Base-by-base conservation (phyloP, 2,329 filamentous ascomycete species). In the Colletotrichum graminicola region DNA sequence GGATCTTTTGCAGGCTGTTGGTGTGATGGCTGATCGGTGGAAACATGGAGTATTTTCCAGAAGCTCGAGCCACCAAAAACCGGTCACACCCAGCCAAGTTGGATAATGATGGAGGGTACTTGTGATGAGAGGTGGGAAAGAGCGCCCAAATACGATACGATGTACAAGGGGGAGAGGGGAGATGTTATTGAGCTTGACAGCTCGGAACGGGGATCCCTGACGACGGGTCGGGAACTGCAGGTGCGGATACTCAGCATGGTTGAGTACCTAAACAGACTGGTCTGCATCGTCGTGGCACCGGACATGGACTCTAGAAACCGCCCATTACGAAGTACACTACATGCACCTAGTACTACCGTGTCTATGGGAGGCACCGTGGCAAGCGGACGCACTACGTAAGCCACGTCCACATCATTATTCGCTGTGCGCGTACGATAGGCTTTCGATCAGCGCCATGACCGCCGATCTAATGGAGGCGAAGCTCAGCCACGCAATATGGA, bases 361-460 rank as follows among this genome's bases (percentile, higher is more conserved):
- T n/a, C n/a, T n/a, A n/a, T n/a, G n/a, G n/a, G n/a, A n/a, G n/a
- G n/a, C n/a, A n/a, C n/a, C n/a, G n/a, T n/a, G n/a, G n/a, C n/a
- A n/a, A n/a, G n/a, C n/a, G n/a, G n/a, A n/a, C n/a, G n/a, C n/a
- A 66, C 32, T 57, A 51, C 23, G 23, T 36, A 10, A 36, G 10
- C 8, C 18, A 26, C 36, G n/a, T 66, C 45, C 45, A 67, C 32
- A 59, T 63, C 3, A 39, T 14, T 16, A 63, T 54, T 65, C 63
- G 65, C 36, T 57, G 56, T 66, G 23, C 49, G 52, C 36, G 45
- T 45, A 29, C 43, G 14, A 49, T 68, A 39, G 52, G 36, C 54
- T 62, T 62, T 43, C 39, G 43, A 66, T 72, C 66, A 62, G 67
- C 70, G 66, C 70, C 66, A 71, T 71, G 66, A 43, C 51, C 52